A percentile compares a stretch with the other conserved stretches of the same genome.
These are phyloP conservation scores for Talaromyces sp. DNA, from an alignment of 2,329 filamentous ascomycete genomes.

Conservation along the genomic window DNA sequence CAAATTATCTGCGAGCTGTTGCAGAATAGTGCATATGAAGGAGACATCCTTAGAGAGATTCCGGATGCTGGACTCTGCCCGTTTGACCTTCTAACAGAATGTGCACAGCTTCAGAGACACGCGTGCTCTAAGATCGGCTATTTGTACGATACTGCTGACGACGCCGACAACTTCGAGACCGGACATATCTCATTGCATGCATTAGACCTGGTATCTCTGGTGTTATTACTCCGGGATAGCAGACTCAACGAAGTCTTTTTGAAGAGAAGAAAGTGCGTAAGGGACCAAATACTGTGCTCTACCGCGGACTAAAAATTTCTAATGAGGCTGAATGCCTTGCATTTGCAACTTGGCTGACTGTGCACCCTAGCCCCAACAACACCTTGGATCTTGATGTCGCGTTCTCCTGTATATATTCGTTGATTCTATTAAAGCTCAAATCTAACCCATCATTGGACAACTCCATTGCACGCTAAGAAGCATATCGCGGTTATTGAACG, in stretches of 20 bases:
- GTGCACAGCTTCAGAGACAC: conserved; percentile 31
- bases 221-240: no score
- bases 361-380: no score
- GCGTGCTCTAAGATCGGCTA: conserved; percentile 31
- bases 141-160: conserved; percentile 28
- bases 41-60: conserved; percentile 31
- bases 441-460: background rate
- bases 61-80: conserved; percentile 21
- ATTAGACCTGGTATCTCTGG: no score
- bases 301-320: no score
- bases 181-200: conserved; percentile 17
- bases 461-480: background rate
- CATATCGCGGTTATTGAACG: background rate
- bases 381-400: no score
- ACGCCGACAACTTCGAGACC: conserved; percentile 26
- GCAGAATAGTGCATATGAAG: conserved; percentile 25
- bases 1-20: no score
- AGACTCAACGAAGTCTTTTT: no score
- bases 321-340: no score
- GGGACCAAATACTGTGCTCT: no score
- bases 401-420: background rate
- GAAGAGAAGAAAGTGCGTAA: no score
- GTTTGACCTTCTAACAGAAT: conserved; percentile 27
- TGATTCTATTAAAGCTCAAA: background rate
- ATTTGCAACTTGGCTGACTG: no score